Evolutionary conservation across 805 yeast species (phyloP), one percentile per base, ranked within the genome.

Genomic region (Wickerhamomyces hampshirensis): DNA sequence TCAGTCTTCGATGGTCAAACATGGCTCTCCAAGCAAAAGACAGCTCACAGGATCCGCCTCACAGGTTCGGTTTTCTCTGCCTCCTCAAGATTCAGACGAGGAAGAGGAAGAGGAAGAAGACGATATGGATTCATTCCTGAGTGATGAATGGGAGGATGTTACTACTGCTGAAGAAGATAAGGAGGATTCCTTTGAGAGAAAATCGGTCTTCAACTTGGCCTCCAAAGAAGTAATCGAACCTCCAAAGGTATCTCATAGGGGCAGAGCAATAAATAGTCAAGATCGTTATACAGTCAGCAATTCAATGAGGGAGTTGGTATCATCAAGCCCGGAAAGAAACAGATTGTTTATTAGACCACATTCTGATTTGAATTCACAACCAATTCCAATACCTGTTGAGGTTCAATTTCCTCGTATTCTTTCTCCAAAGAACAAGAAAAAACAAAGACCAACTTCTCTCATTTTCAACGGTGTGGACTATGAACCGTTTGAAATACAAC

Each of bases 301-400:
- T 21, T 47, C 56, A 9, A 39, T 54, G 47, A 32, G 53, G 24
- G 38, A 26, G 2, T 32, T 49, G 6, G 31, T 53, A 2, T 18
- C 43, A 1, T 33, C 43, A 3, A 43, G 48, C 24, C 47, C 55
- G 1, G 43, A 46, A 4, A 46, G 56, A 17, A 27, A 34, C 6
- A 51, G 51, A 30, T 45, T 65, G 11, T 63, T 59, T 34, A 37
- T 65, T 14, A 50, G 63, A 7, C 55, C 67, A 3, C 56, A 59
- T 26, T 60, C 69, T 0, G 60, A 65, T 6, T 39, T 65, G 27
- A 65, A 63, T 40, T 41, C 41, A 13, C 52, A 52, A 26, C 40
- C 46, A 11, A 48, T 64, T 1, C 62, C 71, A 1, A 53, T 65
- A 2, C 71, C 71, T 7, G 48, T 62, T 11, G 64, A 64, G 35